Base-by-base conservation (phyloP, 257 asterid genomes). In the Solanum rostratum region DNA sequence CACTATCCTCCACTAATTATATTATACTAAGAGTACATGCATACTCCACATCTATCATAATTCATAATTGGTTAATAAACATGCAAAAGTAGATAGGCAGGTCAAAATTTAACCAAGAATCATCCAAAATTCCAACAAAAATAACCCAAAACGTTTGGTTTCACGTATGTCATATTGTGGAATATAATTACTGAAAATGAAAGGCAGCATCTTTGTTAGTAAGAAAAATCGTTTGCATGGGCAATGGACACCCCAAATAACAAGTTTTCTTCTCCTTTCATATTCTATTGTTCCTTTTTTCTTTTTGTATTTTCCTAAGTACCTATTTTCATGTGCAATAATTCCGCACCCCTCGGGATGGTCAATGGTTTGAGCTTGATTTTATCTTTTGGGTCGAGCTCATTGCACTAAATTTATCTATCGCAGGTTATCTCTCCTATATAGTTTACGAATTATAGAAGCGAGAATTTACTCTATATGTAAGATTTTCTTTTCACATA, bases 361-460 rank as follows among this genome's bases (percentile, higher is more conserved):
- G 39, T 33, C 39, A 33, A 33, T 33, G 5, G 39, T 33, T 1
- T 5, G 39, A 0, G 39, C 4, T 33, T 33, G 4, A 3, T 33
- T 33, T 33, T 33, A 0, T 0, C 6, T 33, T 33, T 1, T 33
- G 0, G 4, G 39, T 33, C 39, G 6, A 33, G 6, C 0, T 33
- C 6, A 33, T 33, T 33, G 4, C 0, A 33, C 4, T 1, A 33
- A 1, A 33, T 0, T 33, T 33, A 33, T 33, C 4, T 33, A 33
- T 0, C 4, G 0, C 4, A 33, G 0, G 0, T 33, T 33, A 33
- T 33, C 4, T 33, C 39, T 33, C 1, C 4, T 33, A 33, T 33
- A 4, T 33, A 33, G 3, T 33, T 33, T 33, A 1, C 4, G 6
- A 33, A 5, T 1, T 4, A 33, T 33, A 33, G 1, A 33, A 33